A percentile compares a stretch with the other conserved stretches of the same genome.
These are phyloP conservation scores for Vicia villosa DNA, from an alignment of 306 rosid genomes.

Conservation along the genomic window DNA sequence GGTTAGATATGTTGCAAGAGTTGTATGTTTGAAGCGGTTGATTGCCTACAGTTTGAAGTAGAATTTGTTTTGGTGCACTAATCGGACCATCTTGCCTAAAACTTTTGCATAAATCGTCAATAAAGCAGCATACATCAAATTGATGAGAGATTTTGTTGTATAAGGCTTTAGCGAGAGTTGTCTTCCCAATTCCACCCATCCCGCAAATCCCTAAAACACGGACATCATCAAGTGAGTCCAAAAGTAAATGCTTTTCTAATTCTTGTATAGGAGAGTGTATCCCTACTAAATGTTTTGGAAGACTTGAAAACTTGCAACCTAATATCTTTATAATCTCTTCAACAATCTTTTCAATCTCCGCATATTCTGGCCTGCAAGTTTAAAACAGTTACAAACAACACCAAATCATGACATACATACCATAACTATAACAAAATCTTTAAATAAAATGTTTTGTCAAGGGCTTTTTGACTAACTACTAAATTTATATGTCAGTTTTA, in stretches of 20 bases:
- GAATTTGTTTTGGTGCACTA: background rate
- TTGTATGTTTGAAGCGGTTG: background rate
- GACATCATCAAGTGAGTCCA: background rate
- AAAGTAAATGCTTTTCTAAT: background rate
- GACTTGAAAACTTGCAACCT: slow-evolving; percentile 1
- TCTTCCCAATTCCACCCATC: slow-evolving; percentile 1
- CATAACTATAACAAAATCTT: background rate
- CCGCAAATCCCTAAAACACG: slow-evolving; percentile 1
- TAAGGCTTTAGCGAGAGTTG: background rate
- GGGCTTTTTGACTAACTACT: background rate
- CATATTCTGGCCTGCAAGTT: background rate
- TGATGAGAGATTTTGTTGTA: background rate
- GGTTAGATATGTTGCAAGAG: background rate
- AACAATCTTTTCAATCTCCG: slow-evolving; percentile 8
- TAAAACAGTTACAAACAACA: background rate
- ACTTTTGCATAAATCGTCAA: slow-evolving; percentile 16
- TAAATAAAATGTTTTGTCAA: no score
- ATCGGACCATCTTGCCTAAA: background rate
- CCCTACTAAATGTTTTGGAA: slow-evolving; percentile 25
- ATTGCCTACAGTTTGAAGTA: background rate
- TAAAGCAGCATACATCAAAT: background rate
- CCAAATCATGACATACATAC: no score
- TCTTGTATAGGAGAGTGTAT: background rate
- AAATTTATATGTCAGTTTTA: background rate
- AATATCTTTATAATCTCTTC: background rate